A percentile compares a stretch with the other conserved stretches of the same genome.
Evolutionary conservation across 2,329 filamentous ascomycete species (phyloP).

Genomic region (Arachnomyces sp.): DNA sequence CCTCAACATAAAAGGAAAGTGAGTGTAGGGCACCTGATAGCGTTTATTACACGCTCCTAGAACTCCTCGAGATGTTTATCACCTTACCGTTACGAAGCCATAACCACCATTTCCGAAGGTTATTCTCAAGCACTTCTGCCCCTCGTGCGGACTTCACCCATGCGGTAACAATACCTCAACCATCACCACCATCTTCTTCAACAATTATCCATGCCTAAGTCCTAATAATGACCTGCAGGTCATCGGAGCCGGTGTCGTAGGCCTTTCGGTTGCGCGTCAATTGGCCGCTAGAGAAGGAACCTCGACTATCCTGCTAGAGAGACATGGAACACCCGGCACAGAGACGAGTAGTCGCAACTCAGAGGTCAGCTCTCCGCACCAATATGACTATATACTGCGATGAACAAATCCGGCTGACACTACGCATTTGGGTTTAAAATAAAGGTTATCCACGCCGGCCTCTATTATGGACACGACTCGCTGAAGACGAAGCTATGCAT

Average conservation of each 20-base stretch:
- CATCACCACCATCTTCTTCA: not conserved
- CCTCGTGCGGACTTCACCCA: constrained; percentile 54
- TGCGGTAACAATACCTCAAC: constrained; percentile 34
- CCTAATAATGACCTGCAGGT: constrained; percentile 32
- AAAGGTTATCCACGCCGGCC: constrained; percentile 83
- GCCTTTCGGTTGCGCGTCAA: constrained; percentile 68
- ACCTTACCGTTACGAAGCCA: constrained; percentile 8
- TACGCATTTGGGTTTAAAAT: not conserved
- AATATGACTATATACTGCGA: too few relatives aligned
- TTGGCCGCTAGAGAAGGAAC: constrained; percentile 55
- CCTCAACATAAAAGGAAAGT: too few relatives aligned
- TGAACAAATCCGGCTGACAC: too few relatives aligned
- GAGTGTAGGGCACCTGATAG: too few relatives aligned
- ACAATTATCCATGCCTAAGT: constrained; percentile 2
- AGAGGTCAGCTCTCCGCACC: constrained; percentile 57
- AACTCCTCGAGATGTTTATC: constrained; percentile 10
- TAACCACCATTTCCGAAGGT: constrained; percentile 13
- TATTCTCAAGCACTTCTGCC: constrained; percentile 38
- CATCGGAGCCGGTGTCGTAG: constrained; percentile 66
- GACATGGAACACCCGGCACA: constrained; percentile 65
- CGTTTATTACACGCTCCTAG: too few relatives aligned
- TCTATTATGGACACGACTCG: constrained; percentile 72
- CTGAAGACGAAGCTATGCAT: constrained; percentile 83
- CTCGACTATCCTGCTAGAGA: constrained; percentile 72
- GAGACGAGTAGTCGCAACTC: constrained; percentile 88